Evolutionary conservation across 2,329 filamentous ascomycete genomes (phyloP).

Genomic region (Ophiostoma ulmi): DNA sequence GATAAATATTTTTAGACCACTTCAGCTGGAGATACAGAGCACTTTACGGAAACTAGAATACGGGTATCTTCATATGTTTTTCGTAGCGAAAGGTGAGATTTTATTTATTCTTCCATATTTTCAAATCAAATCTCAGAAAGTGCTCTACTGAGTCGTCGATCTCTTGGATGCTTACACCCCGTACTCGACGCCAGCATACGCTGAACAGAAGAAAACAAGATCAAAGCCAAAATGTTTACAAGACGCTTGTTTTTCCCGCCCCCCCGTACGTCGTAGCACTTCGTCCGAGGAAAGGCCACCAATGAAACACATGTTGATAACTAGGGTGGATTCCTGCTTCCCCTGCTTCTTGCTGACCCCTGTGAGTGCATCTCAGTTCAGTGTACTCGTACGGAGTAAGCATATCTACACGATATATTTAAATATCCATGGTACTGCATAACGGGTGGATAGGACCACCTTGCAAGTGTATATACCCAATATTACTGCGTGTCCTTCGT

Average conservation of each 20-base stretch:
- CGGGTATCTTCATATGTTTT: too few relatives aligned
- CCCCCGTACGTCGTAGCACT: slow-evolving; percentile 10
- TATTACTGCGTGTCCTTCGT: neutral
- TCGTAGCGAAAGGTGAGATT: too few relatives aligned
- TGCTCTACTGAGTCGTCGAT: neutral
- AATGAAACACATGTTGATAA: slow-evolving; percentile 21
- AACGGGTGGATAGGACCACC: neutral
- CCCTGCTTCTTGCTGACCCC: neutral
- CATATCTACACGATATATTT: neutral
- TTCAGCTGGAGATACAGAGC: neutral
- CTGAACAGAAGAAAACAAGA: neutral
- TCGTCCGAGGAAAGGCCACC: slow-evolving; percentile 28
- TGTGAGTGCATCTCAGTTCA: neutral
- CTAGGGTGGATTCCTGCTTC: slow-evolving; percentile 13
- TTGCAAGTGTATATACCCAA: neutral
- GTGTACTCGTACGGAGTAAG: neutral
- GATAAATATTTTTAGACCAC: neutral
- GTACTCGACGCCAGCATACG: neutral
- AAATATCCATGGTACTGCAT: neutral
- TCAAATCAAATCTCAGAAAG: too few relatives aligned
- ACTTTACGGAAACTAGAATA: too few relatives aligned
- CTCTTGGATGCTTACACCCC: slow-evolving; percentile 9
- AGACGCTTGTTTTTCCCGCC: neutral
- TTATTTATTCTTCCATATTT: too few relatives aligned
- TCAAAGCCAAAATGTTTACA: neutral